Base-by-base conservation (phyloP, 129 eudicot species). In the Mikania micrantha region DNA sequence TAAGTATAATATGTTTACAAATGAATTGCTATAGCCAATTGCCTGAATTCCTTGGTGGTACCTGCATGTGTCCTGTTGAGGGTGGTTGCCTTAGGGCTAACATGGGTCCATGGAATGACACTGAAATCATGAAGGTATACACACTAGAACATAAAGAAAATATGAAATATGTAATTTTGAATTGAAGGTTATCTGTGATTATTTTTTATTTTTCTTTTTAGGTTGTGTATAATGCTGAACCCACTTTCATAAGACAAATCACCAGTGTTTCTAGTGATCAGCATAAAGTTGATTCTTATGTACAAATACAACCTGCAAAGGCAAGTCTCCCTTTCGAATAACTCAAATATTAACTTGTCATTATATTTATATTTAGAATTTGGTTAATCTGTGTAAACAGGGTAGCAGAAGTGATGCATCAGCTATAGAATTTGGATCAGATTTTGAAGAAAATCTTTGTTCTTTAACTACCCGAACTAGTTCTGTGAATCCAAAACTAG, bases 41-140 rank as follows among this genome's bases (percentile, higher is more conserved):
- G 78, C 97, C 97, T 40, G 97, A 91, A 69, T 91, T 91, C 74
- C 83, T 91, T 77, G 96, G 97, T 66, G 97, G 97, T 41, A 71
- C 93, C 12, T 91, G 97, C 79, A 60, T 86, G 5, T 91, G 97
- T 79, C 44, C 85, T 60, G 80, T 57, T 45, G 93, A 91, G 57
- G 85, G 75, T 34, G 93, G 97, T 64, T 91, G 97, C 71, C 90
- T 91, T 61, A 73, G 85, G 76, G 83, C 97, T 75, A 87, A 85
- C 73, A 79, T 52, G 83, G 97, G 97, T 64, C 97, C 97, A 40
- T 91, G 97, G 97, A 85, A 70, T 27, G 88, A 91, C 74, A 90
- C 88, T 77, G 96, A 85, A 61, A 83, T 91, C 63, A 87, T 91
- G 95, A 91, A 91, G 93, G 97, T 87, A 64, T 54, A 2, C 44